phyloP scores from a whole-genome alignment of 768 basidiomycete genomes.

The Mycena belliarum region DNA sequence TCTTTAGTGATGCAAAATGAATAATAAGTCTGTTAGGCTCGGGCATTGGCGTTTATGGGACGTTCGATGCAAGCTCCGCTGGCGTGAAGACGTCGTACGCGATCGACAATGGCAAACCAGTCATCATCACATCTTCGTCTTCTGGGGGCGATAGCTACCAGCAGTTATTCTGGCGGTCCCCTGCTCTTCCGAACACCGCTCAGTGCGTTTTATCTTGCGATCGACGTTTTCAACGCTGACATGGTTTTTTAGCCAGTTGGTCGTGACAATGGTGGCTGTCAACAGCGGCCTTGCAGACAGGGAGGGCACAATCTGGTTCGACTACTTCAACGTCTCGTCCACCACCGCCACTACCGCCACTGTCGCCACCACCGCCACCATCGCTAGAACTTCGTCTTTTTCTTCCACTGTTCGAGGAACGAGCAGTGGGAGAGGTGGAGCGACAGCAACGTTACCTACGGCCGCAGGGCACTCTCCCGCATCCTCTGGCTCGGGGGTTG shows the following conservation, averaged over 20 bases:
- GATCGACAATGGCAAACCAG: background rate
- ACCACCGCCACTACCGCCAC: conserved; percentile 15
- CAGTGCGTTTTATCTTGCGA: conserved; percentile 30
- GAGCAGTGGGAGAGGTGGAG: too few relatives aligned
- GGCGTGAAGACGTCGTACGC: conserved; percentile 1
- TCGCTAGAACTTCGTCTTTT: too few relatives aligned
- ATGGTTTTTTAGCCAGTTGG: conserved; percentile 27
- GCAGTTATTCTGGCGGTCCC: conserved; percentile 40
- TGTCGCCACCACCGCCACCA: too few relatives aligned
- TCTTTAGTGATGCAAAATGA: background rate
- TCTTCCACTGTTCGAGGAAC: too few relatives aligned
- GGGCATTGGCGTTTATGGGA: conserved; percentile 2
- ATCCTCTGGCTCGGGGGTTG: too few relatives aligned
- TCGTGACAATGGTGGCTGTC: conserved; percentile 36
- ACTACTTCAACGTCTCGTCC: conserved; percentile 35
- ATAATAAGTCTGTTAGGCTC: background rate
- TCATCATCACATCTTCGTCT: background rate
- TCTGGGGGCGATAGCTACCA: background rate
- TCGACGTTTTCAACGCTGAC: background rate
- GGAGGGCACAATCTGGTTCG: conserved; percentile 46
- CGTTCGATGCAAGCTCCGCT: background rate
- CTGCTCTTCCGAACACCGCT: conserved; percentile 22
- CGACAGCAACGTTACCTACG: background rate
- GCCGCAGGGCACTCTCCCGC: too few relatives aligned
- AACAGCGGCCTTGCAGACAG: conserved; percentile 27